phyloP scores from a whole-genome alignment of 1,284 basidiomycete species.

The Anthracocystis walkeri region DNA sequence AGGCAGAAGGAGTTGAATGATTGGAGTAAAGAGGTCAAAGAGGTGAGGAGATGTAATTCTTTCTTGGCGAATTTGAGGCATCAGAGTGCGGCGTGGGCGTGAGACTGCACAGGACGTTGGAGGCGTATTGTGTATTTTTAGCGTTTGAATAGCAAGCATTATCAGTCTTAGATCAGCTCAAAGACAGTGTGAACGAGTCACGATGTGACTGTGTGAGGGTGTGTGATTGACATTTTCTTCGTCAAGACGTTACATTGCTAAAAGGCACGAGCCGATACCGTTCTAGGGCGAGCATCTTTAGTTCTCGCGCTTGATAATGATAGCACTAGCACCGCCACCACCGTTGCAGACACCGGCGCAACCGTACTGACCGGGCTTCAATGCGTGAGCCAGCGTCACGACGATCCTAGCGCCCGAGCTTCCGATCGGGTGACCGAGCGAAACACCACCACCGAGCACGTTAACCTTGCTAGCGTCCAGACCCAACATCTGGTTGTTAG shows the following conservation, averaged over 20 bases:
- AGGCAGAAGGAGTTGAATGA: slow-evolving; percentile 38
- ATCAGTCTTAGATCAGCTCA: no score
- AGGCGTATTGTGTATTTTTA: not conserved
- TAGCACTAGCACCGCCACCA: slow-evolving; percentile 62
- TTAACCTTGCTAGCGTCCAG: slow-evolving; percentile 88
- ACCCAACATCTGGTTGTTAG: slow-evolving; percentile 69
- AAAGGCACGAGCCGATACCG: no score
- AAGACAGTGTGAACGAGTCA: not conserved
- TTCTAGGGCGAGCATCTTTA: not conserved
- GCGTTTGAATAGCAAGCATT: not conserved
- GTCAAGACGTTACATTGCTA: no score
- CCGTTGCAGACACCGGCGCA: slow-evolving; percentile 95
- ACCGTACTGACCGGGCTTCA: slow-evolving; percentile 95
- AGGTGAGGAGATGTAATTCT: slow-evolving; percentile 30
- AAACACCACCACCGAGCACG: slow-evolving; percentile 78
- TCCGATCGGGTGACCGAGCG: slow-evolving; percentile 78
- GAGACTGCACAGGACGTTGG: not conserved
- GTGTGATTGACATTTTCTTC: no score
- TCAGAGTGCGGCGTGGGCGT: slow-evolving; percentile 31
- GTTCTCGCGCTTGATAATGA: slow-evolving; percentile 60
- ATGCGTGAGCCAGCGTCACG: slow-evolving; percentile 89
- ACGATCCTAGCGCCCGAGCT: slow-evolving; percentile 95
- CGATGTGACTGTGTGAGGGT: no score
- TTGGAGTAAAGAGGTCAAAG: slow-evolving; percentile 36
- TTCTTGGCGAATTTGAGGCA: slow-evolving; percentile 32